Evolutionary conservation across 208 protist genomes (phyloP), one percentile per base, ranked within the genome.

Genomic region (Leishmania braziliensis): DNA sequence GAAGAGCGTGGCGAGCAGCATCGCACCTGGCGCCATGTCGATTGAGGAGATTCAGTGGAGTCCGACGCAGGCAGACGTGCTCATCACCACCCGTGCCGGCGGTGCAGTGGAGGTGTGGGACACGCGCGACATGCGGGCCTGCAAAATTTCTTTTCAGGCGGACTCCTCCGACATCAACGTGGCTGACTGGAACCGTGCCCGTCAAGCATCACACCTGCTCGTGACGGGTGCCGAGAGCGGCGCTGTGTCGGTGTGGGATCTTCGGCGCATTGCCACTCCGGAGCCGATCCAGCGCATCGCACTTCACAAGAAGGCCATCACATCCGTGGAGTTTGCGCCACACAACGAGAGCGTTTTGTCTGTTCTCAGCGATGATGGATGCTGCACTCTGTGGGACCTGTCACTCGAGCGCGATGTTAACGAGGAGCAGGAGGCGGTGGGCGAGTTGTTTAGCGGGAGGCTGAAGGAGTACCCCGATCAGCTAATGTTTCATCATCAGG

Each of bases 341-440:
- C 96, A 94, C 78, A 99, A 99, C 68, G 94, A 98, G 79, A 99
- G 98, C 62, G 93, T 99, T 53, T 82, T 99, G 12, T 92, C 97
- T 63, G 98, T 99, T 8, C 92, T 95, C 9, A 94, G 94, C 65
- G 97, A 96, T 60, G 98, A 99, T 75, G 91, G 95, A 3, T 94
- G 98, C 90, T 95, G 99, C 69, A 99, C 98, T 1, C 88, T 99
- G 82, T 99, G 99, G 98, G 99, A 99, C 86, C 92, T 99, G 51
- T 98, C 97, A 70, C 89, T 99, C 2, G 99, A 99, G 91, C 93
- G 93, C 46, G 99, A 99, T 81, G 91, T 88, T 0, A 98, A 98
- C 79, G 96, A 98, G 84, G 92, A 98, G 81, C 84, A 92, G 72
- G 87, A 94, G 86, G 91, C 97, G 70, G 91, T 91, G 58, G 88